Evolutionary conservation across 2,329 filamentous ascomycete genomes (phyloP).

Genomic region (Microcyclosporella mali): DNA sequence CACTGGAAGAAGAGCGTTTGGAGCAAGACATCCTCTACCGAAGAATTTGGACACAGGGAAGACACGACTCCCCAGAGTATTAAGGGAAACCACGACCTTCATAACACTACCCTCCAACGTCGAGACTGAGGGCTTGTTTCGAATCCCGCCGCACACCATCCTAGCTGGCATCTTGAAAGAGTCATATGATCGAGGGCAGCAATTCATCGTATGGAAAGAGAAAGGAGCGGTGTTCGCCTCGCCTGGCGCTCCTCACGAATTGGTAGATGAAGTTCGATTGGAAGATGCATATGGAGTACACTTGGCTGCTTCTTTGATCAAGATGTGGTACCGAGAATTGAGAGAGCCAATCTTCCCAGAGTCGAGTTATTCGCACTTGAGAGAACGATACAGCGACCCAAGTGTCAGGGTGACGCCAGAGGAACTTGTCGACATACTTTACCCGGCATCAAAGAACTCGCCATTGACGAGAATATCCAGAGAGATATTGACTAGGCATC

Average conservation of each 20-base stretch:
- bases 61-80: slow-evolving; percentile 45
- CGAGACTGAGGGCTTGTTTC: slow-evolving; percentile 47
- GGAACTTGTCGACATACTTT: slow-evolving; percentile 41
- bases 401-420: slow-evolving; percentile 36
- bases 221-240: slow-evolving; percentile 31
- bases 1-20: slow-evolving; percentile 43
- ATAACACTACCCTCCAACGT: slow-evolving; percentile 45
- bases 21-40: slow-evolving; percentile 44
- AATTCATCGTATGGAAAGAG: slow-evolving; percentile 50
- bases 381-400: slow-evolving; percentile 37
- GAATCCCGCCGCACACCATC: slow-evolving; percentile 47
- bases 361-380: slow-evolving; percentile 43
- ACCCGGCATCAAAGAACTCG: slow-evolving; percentile 42
- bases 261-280: slow-evolving; percentile 41
- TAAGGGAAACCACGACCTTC: slow-evolving; percentile 50
- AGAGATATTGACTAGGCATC: slow-evolving; percentile 45
- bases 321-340: slow-evolving; percentile 51
- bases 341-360: slow-evolving; percentile 48
- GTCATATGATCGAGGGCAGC: slow-evolving; percentile 51
- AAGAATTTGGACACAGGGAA: slow-evolving; percentile 37
- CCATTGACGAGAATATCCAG: slow-evolving; percentile 41
- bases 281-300: slow-evolving; percentile 50
- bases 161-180: slow-evolving; percentile 47
- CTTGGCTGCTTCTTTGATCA: slow-evolving; percentile 49
- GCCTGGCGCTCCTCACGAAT: slow-evolving; percentile 32